A percentile compares a stretch with the other conserved stretches of the same genome.
Conservation (phyloP, 2,329 filamentous ascomycete species). For the Fusarium concolor region DNA sequence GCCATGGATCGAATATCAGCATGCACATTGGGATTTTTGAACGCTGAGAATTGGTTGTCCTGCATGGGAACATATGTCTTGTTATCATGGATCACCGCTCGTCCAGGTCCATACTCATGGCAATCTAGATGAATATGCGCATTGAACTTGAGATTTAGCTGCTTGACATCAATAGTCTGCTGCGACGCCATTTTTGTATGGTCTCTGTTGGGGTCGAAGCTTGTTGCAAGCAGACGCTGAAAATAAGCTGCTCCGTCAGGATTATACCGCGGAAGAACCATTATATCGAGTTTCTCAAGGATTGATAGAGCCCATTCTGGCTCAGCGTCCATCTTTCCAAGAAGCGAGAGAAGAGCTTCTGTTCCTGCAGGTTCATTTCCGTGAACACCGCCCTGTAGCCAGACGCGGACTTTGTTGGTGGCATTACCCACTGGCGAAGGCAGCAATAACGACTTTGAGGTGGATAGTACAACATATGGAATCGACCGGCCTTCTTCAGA, state of each 20-base stretch:
- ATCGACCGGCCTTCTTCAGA: slow-evolving; percentile 32
- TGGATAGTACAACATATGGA: slow-evolving; percentile 27
- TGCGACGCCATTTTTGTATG: slow-evolving; percentile 49
- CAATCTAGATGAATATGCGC: slow-evolving; percentile 49
- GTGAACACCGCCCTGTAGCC: slow-evolving; percentile 49
- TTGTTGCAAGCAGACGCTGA: slow-evolving; percentile 46
- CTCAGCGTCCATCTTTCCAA: slow-evolving; percentile 48
- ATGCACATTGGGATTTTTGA: slow-evolving; percentile 52
- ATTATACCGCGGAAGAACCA: slow-evolving; percentile 50
- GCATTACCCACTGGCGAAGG: slow-evolving; percentile 1
- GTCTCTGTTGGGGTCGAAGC: slow-evolving; percentile 50
- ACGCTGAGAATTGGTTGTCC: slow-evolving; percentile 49
- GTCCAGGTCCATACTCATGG: slow-evolving; percentile 48
- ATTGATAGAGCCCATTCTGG: slow-evolving; percentile 45
- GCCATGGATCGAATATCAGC: slow-evolving; percentile 46
- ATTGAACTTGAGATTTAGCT: slow-evolving; percentile 43
- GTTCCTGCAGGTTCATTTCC: slow-evolving; percentile 51
- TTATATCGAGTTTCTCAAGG: slow-evolving; percentile 46
- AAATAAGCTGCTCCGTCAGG: slow-evolving; percentile 51
- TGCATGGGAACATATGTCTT: slow-evolving; percentile 39
- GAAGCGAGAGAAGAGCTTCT: slow-evolving; percentile 45
- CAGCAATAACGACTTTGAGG: background rate
- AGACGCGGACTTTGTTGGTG: slow-evolving; percentile 46
- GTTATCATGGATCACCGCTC: slow-evolving; percentile 4
- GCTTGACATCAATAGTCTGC: slow-evolving; percentile 49